phyloP scores from a whole-genome alignment of 192 early-diverging fungal genomes.

The Phlyctochytrium arcticum region DNA sequence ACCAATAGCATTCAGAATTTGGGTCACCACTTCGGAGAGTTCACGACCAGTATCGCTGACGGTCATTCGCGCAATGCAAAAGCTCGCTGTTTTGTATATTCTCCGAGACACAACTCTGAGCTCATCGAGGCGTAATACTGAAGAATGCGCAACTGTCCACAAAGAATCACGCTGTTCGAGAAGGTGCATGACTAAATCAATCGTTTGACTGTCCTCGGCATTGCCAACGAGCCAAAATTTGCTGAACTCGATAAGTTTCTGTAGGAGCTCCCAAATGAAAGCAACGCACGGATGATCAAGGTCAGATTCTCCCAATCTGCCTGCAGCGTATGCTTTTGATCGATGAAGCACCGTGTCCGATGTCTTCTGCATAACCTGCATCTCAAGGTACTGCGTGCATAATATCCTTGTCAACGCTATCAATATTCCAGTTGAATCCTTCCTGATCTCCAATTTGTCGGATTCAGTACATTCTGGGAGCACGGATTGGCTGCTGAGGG shows the following conservation, averaged over 20 bases:
- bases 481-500: not conserved
- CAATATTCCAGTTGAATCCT: not conserved
- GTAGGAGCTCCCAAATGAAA: conserved; percentile 45
- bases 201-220: too few species aligned
- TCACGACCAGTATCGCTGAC: not conserved
- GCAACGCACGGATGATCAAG: conserved; percentile 39
- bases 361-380: not conserved
- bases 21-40: not conserved
- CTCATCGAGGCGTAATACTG: conserved; percentile 47
- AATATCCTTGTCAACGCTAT: too few species aligned
- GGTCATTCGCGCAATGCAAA: not conserved
- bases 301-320: conserved; percentile 37
- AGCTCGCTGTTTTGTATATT: conserved; percentile 6
- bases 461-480: too few species aligned
- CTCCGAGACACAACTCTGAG: conserved; percentile 44
- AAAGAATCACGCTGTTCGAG: conserved; percentile 52
- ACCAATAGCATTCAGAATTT: too few species aligned
- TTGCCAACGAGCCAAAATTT: conserved; percentile 21
- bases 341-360: conserved; percentile 20
- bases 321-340: conserved; percentile 36
- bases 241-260: not conserved
- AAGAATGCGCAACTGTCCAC: conserved; percentile 39
- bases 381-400: not conserved
- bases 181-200: conserved; percentile 39
- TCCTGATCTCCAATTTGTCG: not conserved